Conservation (phyloP, 2,329 filamentous ascomycete genomes). For the Pezicula carpinea region DNA sequence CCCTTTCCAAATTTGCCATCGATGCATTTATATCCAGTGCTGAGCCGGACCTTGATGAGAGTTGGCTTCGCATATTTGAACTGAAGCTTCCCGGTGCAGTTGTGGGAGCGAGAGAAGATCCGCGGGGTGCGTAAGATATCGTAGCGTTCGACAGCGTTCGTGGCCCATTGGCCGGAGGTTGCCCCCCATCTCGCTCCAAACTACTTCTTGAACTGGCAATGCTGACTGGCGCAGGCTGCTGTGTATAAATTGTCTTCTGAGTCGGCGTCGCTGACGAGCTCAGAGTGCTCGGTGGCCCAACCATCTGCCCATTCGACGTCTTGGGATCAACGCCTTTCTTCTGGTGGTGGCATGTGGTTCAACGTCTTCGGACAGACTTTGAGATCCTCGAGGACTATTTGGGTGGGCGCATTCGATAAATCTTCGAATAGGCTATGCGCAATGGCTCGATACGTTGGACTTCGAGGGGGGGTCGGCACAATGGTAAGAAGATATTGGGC, state of each 20-base stretch:
- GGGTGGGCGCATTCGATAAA: slow-evolving; percentile 2
- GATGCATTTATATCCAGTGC: slow-evolving; percentile 51
- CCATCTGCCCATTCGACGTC: slow-evolving; percentile 29
- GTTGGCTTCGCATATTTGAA: slow-evolving; percentile 73
- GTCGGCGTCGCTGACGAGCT: slow-evolving; percentile 49
- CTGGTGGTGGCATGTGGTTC: slow-evolving; percentile 25
- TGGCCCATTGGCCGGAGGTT: slow-evolving; percentile 41
- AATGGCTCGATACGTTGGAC: not conserved
- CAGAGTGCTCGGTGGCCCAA: slow-evolving; percentile 41
- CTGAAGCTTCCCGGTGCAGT: slow-evolving; percentile 82
- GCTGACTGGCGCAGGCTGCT: slow-evolving; percentile 36
- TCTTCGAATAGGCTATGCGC: not conserved
- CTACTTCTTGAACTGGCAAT: slow-evolving; percentile 39
- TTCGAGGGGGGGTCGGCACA: not conserved
- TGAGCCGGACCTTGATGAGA: slow-evolving; percentile 59
- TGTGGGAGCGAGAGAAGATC: slow-evolving; percentile 65
- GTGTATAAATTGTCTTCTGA: slow-evolving; percentile 45
- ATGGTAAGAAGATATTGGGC: too few species aligned
- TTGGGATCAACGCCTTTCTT: slow-evolving; percentile 20
- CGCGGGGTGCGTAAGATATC: slow-evolving; percentile 62
- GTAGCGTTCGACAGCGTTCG: slow-evolving; percentile 48
- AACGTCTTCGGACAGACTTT: slow-evolving; percentile 13
- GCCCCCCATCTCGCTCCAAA: slow-evolving; percentile 54
- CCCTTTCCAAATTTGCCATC: slow-evolving; percentile 45
- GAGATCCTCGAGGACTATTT: slow-evolving; percentile 13